Conservation (phyloP, 768 basidiomycete genomes). For the Solioccasus polychromus region DNA sequence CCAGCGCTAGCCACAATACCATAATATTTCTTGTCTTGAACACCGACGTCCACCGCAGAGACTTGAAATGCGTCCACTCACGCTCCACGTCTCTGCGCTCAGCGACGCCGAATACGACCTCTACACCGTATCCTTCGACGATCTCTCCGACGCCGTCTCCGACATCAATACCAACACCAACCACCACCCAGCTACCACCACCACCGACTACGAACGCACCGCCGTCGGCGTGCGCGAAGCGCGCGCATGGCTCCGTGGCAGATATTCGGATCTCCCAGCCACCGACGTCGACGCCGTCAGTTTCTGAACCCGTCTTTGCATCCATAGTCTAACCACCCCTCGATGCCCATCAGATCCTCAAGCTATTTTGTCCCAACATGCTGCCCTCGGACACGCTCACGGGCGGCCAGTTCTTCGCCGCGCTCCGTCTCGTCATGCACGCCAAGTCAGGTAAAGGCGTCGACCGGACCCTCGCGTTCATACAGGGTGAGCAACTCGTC, state of each 20-base stretch:
- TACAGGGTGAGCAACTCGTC: slow-evolving; percentile 56
- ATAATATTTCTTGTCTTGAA: too few relatives aligned
- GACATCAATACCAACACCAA: slow-evolving; percentile 12
- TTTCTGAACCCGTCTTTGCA: slow-evolving; percentile 4
- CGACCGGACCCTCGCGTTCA: slow-evolving; percentile 67
- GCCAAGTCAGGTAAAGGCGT: slow-evolving; percentile 57
- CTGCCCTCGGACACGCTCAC: slow-evolving; percentile 50
- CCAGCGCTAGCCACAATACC: too few relatives aligned
- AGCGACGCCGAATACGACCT: slow-evolving; percentile 68
- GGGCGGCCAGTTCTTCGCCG: slow-evolving; percentile 77
- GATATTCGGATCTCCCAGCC: slow-evolving; percentile 54
- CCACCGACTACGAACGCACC: slow-evolving; percentile 51
- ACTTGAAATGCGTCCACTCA: slow-evolving; percentile 67
- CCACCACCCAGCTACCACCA: slow-evolving; percentile 32
- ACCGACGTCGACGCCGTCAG: slow-evolving; percentile 58
- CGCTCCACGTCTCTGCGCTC: slow-evolving; percentile 72
- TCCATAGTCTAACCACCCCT: not conserved
- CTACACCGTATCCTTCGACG: slow-evolving; percentile 60
- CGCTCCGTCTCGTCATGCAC: slow-evolving; percentile 63
- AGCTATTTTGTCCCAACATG: slow-evolving; percentile 57
- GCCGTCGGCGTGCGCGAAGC: slow-evolving; percentile 61
- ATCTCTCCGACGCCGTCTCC: slow-evolving; percentile 42
- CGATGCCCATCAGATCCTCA: slow-evolving; percentile 64
- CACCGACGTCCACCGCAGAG: slow-evolving; percentile 6
- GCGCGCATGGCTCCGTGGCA: slow-evolving; percentile 72